phyloP scores from a whole-genome alignment of 2,329 filamentous ascomycete genomes.

The Chaetothyriales sp. region DNA sequence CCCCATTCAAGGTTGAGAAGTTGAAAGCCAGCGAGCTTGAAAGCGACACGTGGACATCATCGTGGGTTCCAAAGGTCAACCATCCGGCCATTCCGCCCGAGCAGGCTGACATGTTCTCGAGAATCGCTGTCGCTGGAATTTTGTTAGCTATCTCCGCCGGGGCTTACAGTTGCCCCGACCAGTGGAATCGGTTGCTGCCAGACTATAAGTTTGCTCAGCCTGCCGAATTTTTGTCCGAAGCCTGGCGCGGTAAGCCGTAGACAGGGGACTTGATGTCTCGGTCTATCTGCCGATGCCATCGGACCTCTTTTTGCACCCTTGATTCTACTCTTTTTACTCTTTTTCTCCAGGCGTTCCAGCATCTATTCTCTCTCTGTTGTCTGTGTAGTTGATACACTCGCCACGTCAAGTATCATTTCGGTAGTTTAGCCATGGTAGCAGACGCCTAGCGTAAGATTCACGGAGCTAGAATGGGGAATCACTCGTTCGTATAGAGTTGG shows the following conservation, averaged over 20 bases:
- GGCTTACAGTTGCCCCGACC: constrained; percentile 21
- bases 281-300: too few relatives aligned
- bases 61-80: constrained; percentile 17
- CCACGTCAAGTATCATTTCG: too few relatives aligned
- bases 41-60: constrained; percentile 24
- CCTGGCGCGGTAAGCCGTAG: constrained; percentile 19
- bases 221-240: constrained; percentile 21
- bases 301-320: too few relatives aligned
- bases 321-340: too few relatives aligned
- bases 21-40: constrained; percentile 36
- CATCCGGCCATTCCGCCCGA: constrained; percentile 22
- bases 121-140: constrained; percentile 15
- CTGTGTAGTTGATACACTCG: too few relatives aligned
- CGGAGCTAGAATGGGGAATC: too few relatives aligned
- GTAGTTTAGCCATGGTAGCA: too few relatives aligned
- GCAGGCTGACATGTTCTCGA: constrained; percentile 16
- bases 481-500: too few relatives aligned
- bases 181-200: constrained; percentile 26
- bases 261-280: neutral
- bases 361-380: too few relatives aligned
- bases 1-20: constrained; percentile 26
- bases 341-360: too few relatives aligned
- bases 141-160: constrained; percentile 16
- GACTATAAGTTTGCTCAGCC: constrained; percentile 22
- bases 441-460: too few relatives aligned